Percentiles rank a stretch among this genome's conserved stretches.
Conservation (phyloP, 768 basidiomycete species). For the Russula sp. region DNA sequence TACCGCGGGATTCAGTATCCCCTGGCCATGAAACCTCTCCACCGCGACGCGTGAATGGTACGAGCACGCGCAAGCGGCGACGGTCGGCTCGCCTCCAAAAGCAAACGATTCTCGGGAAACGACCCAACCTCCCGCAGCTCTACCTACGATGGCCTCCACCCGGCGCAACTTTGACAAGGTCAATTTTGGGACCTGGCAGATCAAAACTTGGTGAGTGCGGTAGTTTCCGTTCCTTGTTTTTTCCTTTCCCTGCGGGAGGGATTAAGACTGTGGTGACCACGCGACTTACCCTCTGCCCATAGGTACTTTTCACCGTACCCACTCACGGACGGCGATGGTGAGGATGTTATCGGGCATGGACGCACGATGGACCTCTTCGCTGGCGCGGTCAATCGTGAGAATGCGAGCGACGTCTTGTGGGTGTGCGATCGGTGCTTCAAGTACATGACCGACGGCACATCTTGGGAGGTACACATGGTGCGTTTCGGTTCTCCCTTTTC, state of each 20-base stretch:
- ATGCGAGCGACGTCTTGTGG: slow-evolving; percentile 56
- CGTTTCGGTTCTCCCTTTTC: slow-evolving; percentile 30
- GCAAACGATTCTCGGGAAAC: slow-evolving; percentile 4
- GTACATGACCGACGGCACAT: slow-evolving; percentile 76
- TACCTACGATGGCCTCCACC: slow-evolving; percentile 34
- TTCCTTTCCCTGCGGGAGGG: not conserved
- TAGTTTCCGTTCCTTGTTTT: slow-evolving; percentile 2
- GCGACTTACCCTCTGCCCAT: not conserved
- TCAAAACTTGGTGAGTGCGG: slow-evolving; percentile 76
- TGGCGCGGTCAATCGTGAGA: slow-evolving; percentile 54
- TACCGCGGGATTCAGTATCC: slow-evolving; percentile 20
- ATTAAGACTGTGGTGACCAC: not conserved
- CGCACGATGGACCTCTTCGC: slow-evolving; percentile 73
- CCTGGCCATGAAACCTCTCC: slow-evolving; percentile 10
- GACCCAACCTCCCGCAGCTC: slow-evolving; percentile 9
- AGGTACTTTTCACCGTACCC: slow-evolving; percentile 98
- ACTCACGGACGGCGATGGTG: slow-evolving; percentile 60
- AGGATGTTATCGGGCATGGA: slow-evolving; percentile 51
- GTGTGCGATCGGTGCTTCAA: slow-evolving; percentile 96
- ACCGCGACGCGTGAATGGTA: slow-evolving; percentile 30
- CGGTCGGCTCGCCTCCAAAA: slow-evolving; percentile 18
- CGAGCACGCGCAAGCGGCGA: slow-evolving; percentile 34
- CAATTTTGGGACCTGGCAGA: slow-evolving; percentile 79
- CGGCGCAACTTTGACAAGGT: slow-evolving; percentile 86
- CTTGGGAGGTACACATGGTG: slow-evolving; percentile 71